These are phyloP conservation scores for Chiua virens DNA, from an alignment of 768 basidiomycete species.

Conservation along the genomic window DNA sequence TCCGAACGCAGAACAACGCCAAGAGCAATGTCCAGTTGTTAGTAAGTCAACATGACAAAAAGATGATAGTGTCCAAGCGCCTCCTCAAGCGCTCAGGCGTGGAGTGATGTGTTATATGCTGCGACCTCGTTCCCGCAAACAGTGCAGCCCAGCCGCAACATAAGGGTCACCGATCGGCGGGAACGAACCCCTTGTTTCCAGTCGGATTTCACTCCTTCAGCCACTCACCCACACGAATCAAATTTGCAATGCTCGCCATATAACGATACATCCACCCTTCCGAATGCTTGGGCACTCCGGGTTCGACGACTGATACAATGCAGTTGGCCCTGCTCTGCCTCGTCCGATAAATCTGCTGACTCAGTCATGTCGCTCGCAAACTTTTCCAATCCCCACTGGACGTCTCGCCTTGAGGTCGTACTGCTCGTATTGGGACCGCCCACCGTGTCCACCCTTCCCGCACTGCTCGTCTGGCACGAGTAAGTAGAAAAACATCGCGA, in stretches of 20 bases:
- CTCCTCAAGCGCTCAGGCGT: not conserved
- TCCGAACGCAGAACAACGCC: slow-evolving; percentile 46
- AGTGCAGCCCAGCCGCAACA: too few relatives aligned
- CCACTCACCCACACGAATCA: slow-evolving; percentile 75
- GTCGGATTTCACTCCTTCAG: slow-evolving; percentile 83
- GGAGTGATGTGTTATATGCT: not conserved
- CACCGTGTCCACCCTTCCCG: slow-evolving; percentile 47
- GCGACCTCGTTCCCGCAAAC: not conserved
- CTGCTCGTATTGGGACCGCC: slow-evolving; percentile 62
- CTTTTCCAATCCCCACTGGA: slow-evolving; percentile 30
- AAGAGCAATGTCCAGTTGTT: slow-evolving; percentile 42
- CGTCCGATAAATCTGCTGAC: slow-evolving; percentile 61
- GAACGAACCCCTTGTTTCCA: slow-evolving; percentile 49
- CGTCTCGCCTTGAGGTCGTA: slow-evolving; percentile 68
- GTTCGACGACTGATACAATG: slow-evolving; percentile 68
- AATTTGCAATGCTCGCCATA: slow-evolving; percentile 81
- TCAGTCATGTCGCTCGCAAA: slow-evolving; percentile 40
- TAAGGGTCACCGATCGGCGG: slow-evolving; percentile 27
- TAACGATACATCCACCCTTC: slow-evolving; percentile 58
- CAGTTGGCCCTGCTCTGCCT: slow-evolving; percentile 56
- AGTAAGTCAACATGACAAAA: not conserved
- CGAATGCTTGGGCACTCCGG: slow-evolving; percentile 29
- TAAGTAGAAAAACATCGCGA: slow-evolving; percentile 84
- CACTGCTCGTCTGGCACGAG: slow-evolving; percentile 82
- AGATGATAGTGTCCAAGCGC: not conserved